Percentiles rank a stretch among this genome's conserved stretches.
These are phyloP conservation scores for Moniliophthora roreri DNA, from an alignment of 1,284 basidiomycete genomes.

Conservation along the genomic window DNA sequence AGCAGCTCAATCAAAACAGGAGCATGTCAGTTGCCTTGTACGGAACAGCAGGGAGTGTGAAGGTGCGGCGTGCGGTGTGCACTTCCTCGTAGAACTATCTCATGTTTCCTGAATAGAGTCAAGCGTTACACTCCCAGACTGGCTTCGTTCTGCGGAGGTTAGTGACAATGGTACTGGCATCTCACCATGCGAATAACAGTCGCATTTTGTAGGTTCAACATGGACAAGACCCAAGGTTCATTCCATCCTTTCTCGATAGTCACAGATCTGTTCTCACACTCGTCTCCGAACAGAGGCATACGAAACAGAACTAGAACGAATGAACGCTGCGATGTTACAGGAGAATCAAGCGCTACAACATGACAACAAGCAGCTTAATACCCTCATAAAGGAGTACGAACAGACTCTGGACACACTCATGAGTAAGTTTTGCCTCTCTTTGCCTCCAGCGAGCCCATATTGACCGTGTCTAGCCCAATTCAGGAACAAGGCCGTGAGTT, in stretches of 20 bases:
- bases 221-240: constrained; percentile 86
- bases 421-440: constrained; percentile 42
- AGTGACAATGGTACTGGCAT: constrained; percentile 20
- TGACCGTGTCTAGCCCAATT: constrained; percentile 54
- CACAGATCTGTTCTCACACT: not conserved
- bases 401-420: constrained; percentile 95
- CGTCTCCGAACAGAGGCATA: constrained; percentile 70
- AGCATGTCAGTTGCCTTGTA: constrained; percentile 56
- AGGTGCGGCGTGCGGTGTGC: constrained; percentile 49
- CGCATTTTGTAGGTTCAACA: constrained; percentile 66
- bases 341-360: constrained; percentile 90
- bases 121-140: constrained; percentile 72
- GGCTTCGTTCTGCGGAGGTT: constrained; percentile 90
- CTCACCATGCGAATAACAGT: not conserved
- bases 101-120: constrained; percentile 39
- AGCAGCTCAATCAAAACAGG: constrained; percentile 84
- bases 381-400: constrained; percentile 94
- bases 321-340: constrained; percentile 78
- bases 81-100: not conserved
- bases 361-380: constrained; percentile 94
- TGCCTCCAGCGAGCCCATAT: not conserved
- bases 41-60: constrained; percentile 73
- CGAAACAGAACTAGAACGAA: constrained; percentile 88
- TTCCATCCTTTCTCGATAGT: constrained; percentile 9
- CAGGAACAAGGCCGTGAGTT: constrained; percentile 84